Percentiles rank a stretch among this genome's conserved stretches.
Conservation (phyloP, 1,139 yeast species). For the Pichia sp. region DNA sequence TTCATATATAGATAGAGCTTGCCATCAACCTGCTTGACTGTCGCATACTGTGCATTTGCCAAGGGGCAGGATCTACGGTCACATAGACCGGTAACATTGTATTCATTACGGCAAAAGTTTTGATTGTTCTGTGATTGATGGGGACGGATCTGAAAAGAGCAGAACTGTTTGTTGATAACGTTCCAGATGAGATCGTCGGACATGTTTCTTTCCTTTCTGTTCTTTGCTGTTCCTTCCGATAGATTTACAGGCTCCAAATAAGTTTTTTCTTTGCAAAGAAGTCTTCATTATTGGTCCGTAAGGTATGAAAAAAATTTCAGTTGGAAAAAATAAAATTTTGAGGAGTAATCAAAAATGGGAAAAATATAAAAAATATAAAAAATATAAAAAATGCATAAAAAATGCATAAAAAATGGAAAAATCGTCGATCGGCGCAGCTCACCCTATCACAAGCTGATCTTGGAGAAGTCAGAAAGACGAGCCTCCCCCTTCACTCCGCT, state of each 20-base stretch:
- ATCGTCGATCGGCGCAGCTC: slow-evolving; percentile 1
- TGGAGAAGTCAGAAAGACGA: neutral
- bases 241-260: neutral
- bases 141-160: slow-evolving; percentile 48
- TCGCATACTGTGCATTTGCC: slow-evolving; percentile 94
- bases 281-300: neutral
- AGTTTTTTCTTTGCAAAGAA: slow-evolving; percentile 1
- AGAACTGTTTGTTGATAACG: slow-evolving; percentile 55
- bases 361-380: neutral
- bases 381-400: neutral
- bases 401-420: neutral
- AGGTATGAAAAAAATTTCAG: neutral
- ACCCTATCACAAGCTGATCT: neutral
- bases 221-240: neutral
- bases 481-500: slow-evolving; percentile 36
- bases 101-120: slow-evolving; percentile 56
- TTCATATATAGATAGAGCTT: slow-evolving; percentile 88
- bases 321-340: neutral
- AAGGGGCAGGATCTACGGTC: slow-evolving; percentile 91
- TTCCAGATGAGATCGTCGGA: slow-evolving; percentile 47
- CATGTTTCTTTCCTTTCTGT: slow-evolving; percentile 8
- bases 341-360: neutral
- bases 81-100: slow-evolving; percentile 78
- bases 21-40: slow-evolving; percentile 87
- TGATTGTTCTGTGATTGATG: slow-evolving; percentile 49